phyloP scores from a whole-genome alignment of 805 yeast genomes.

The Ogataea nonfermentans region DNA sequence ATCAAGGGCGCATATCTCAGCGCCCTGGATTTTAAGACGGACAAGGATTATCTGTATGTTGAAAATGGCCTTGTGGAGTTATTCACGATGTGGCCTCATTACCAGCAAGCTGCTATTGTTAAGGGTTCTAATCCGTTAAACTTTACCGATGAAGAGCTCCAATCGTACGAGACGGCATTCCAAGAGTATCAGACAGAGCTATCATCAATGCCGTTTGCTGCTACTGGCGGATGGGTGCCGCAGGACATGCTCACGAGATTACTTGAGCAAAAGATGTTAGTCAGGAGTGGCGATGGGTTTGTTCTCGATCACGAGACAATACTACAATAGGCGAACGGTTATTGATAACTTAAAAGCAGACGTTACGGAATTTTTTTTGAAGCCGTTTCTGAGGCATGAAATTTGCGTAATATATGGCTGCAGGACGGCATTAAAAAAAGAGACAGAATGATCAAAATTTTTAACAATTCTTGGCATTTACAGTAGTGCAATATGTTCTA shows the following conservation, averaged over 20 bases:
- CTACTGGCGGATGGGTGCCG: constrained; percentile 94
- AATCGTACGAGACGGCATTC: constrained; percentile 54
- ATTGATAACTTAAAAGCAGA: no score
- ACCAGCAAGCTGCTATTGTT: constrained; percentile 56
- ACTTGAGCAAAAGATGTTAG: constrained; percentile 65
- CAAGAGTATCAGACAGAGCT: constrained; percentile 67
- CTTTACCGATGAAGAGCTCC: constrained; percentile 57
- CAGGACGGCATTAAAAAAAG: no score
- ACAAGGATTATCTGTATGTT: constrained; percentile 59
- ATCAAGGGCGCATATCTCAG: constrained; percentile 63
- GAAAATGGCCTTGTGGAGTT: constrained; percentile 67
- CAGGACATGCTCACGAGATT: constrained; percentile 83
- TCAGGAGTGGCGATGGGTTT: constrained; percentile 52
- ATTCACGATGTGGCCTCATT: constrained; percentile 66
- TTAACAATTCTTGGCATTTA: no score
- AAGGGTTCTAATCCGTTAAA: constrained; percentile 38
- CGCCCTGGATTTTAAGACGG: constrained; percentile 55
- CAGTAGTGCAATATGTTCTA: no score
- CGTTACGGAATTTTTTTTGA: constrained; percentile 1
- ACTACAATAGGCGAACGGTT: constrained; percentile 11
- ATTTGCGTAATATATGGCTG: no score
- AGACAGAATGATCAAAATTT: no score
- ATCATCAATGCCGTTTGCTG: constrained; percentile 75
- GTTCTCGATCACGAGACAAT: constrained; percentile 30
- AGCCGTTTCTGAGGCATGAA: constrained; percentile 6